Base-by-base conservation (phyloP, 2,329 filamentous ascomycete species). In the Fusarium cyanostomum region DNA sequence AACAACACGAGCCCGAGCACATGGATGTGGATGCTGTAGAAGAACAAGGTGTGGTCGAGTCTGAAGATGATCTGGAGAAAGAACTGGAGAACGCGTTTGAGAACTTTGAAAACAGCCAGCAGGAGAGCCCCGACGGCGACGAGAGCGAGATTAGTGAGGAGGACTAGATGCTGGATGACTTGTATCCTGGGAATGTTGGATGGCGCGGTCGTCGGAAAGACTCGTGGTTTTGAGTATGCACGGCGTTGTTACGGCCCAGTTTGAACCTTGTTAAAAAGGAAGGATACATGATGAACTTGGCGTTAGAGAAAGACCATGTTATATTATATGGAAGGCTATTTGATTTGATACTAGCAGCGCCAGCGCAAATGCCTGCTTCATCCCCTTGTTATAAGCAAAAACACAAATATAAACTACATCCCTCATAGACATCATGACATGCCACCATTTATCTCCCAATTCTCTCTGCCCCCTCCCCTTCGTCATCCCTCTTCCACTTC, bases 91-190 rank as follows among this genome's bases (percentile, higher is more conserved):
- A 82, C 18, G 75, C 75, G 2, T 76, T 77, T 68, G 75, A 74
- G 48, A 84, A 87, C 66, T 78, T 89, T 71, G 84, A 85, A 66
- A 84, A 84, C 31, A 77, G 80, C 65, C 78, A 82, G 59, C 79
- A 82, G 24, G 83, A 79, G 31, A 82, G 78, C 59, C 78, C 81
- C 26, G 80, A 81, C 24, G 82, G 80, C 34, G 85, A 86, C 49
- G 86, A 89, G 73, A 89, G 86, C 64, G 86, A 88, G 66, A 86
- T 89, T 51, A 89, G 87, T 64, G 87, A 89, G 71, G 87, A 89
- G 72, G 87, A 89, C 71, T 89, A 75, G 63, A 18, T 7, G 3
- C 34, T 46, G 18, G 18, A 27, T 38, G 28, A 26, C 52, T 45
- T 34, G 10, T 35, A 9, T 24, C 9, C 52, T 28, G 16, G 37